Base-by-base conservation (phyloP, 768 basidiomycete genomes). In the Favolaschia claudopus region DNA sequence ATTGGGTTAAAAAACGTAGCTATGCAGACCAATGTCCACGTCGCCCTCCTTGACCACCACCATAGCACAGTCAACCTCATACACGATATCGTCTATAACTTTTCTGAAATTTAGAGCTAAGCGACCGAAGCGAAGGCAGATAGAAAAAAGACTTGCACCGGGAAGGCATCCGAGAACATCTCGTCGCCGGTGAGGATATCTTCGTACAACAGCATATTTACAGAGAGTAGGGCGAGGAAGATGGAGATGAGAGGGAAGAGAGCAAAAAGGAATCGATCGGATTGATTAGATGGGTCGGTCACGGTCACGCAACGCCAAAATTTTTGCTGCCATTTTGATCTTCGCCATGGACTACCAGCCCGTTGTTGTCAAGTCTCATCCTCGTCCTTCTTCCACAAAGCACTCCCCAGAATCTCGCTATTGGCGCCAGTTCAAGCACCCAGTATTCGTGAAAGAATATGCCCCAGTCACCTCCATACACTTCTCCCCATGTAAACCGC, bases 381-480 rank as follows among this genome's bases (percentile, higher is more conserved):
- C 84, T 24, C 80, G 79, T 19, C 76, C 76, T n/a, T 70, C 85
- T 8, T 69, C 78, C 28, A 75, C 84, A 8, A 89, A 84, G 66
- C 90, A 88, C 64, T 85, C 79, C 50, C 70, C 88, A 43, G 93
- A 95, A 73, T 91, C 91, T 3, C 80, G 90, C 63, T 87, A 92
- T 73, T 95, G 93, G 93, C 84, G 93, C 42, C 88, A 90, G 67
- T 95, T 91, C 76, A 93, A 88, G 65, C 83, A 91, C 58, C 93
- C 93, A 4, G 91, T 98, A 1, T 99, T 99, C 73, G 85, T 99
- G 72, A 98, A 97, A 76, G 94, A 98, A 79, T 96, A 96, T 71
- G 94, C 95, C 0, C 95, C 96, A 15, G 89, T 99, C 65, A 98
- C 96, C 51, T 93, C 92, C 15, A 82, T 99, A 29, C 93, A 98